A percentile compares a stretch with the other conserved stretches of the same genome.
Conservation (phyloP, 306 rosid genomes). For the Datisca glomerata region DNA sequence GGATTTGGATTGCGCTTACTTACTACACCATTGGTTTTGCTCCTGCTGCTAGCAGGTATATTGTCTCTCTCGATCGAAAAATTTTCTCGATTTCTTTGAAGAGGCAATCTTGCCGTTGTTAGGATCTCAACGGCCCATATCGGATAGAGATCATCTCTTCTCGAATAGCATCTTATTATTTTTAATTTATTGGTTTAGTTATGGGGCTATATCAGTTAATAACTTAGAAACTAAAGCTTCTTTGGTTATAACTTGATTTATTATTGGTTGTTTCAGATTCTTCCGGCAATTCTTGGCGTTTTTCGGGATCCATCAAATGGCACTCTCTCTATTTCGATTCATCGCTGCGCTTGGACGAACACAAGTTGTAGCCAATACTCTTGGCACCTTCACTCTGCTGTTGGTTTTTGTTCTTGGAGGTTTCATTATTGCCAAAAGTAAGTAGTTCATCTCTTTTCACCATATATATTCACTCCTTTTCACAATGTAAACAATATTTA, state of each 20-base stretch:
- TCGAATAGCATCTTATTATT: no score
- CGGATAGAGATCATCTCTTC: no score
- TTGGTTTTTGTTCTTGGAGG: slow-evolving; percentile 79
- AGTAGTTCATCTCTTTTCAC: slow-evolving; percentile 1
- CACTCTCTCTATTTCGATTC: slow-evolving; percentile 62
- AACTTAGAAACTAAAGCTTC: no score
- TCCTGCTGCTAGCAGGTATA: slow-evolving; percentile 59
- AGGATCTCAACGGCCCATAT: no score
- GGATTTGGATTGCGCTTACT: slow-evolving; percentile 57
- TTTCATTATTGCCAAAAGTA: slow-evolving; percentile 68
- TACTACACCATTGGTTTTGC: slow-evolving; percentile 80
- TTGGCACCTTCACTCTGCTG: slow-evolving; percentile 52
- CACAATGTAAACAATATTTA: not conserved
- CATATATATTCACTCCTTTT: no score
- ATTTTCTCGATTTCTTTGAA: not conserved
- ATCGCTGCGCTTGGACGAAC: slow-evolving; percentile 81
- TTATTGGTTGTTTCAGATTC: slow-evolving; percentile 33
- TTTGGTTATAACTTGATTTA: no score
- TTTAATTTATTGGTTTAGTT: no score
- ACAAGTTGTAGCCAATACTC: slow-evolving; percentile 40
- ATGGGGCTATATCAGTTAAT: no score
- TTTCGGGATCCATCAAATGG: slow-evolving; percentile 72
- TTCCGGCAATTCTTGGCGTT: slow-evolving; percentile 74
- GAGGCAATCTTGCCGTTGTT: no score
- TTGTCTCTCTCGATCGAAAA: not conserved